Conservation (phyloP, 176 grass and related monocot genomes). For the Calamus simplicifolius region DNA sequence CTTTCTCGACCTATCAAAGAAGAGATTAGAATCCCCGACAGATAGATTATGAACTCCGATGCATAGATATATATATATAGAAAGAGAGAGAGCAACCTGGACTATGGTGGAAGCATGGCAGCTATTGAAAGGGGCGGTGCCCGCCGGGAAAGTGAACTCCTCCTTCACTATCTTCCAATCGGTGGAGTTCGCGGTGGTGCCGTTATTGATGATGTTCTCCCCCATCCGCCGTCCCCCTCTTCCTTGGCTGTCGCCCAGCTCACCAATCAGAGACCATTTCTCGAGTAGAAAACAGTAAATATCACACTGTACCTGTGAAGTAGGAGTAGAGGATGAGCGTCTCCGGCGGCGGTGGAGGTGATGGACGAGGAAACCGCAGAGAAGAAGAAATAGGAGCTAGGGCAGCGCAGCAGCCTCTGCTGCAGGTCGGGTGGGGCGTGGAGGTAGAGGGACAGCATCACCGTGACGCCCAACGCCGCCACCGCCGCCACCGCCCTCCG, state of each 20-base stretch:
- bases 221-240: neutral
- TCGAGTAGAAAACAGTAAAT: too few species aligned
- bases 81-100: conserved; percentile 15
- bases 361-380: too few species aligned
- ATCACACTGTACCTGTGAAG: too few species aligned
- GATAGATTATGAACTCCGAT: neutral
- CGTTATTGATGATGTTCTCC: neutral
- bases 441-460: too few species aligned
- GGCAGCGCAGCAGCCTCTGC: too few species aligned
- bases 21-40: conserved; percentile 17
- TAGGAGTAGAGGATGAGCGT: too few species aligned
- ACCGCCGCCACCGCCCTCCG: too few species aligned
- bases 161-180: conserved; percentile 49
- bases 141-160: conserved; percentile 36
- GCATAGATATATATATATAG: neutral
- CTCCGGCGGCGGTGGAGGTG: too few species aligned
- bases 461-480: too few species aligned
- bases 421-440: too few species aligned
- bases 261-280: too few species aligned
- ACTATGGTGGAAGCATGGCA: conserved; percentile 84
- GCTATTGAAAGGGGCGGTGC: conserved; percentile 39
- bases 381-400: too few species aligned
- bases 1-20: conserved; percentile 42
- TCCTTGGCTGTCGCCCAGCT: neutral
- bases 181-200: neutral